phyloP scores from a whole-genome alignment of 2,329 filamentous ascomycete species.

The Aspergillus jensenii region DNA sequence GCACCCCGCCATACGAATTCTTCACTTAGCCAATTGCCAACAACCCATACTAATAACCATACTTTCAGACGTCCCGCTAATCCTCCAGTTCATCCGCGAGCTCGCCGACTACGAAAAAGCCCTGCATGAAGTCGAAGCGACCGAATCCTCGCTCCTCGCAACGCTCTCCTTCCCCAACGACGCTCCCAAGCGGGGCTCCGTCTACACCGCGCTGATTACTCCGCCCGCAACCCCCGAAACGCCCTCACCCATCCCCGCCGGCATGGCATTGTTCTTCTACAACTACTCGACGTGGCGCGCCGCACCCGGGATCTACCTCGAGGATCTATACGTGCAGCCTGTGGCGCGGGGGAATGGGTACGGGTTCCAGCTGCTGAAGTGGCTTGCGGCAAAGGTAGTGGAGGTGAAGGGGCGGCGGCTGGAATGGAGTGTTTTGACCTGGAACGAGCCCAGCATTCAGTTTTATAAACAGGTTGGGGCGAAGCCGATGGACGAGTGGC shows the following conservation, averaged over 20 bases:
- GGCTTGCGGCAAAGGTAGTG: conserved; percentile 76
- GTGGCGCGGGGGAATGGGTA: conserved; percentile 73
- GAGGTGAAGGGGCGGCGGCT: conserved; percentile 71
- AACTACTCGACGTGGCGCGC: conserved; percentile 94
- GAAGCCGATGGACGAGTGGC: conserved; percentile 48
- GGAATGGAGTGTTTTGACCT: conserved; percentile 89
- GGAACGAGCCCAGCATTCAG: conserved; percentile 86
- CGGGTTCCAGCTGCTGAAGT: conserved; percentile 71
- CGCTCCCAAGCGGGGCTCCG: conserved; percentile 55
- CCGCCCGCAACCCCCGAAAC: conserved; percentile 47
- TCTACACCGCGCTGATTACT: conserved; percentile 72
- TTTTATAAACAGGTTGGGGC: conserved; percentile 67
- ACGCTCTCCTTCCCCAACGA: conserved; percentile 75
- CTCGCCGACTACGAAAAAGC: conserved; percentile 87
- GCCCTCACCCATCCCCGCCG: conserved; percentile 51
- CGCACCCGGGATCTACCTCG: conserved; percentile 85
- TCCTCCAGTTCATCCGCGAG: conserved; percentile 78
- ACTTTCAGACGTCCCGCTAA: conserved; percentile 70
- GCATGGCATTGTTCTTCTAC: conserved; percentile 90
- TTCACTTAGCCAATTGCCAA: conserved; percentile 9
- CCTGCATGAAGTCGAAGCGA: conserved; percentile 72
- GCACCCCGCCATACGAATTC: not conserved
- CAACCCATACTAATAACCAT: not conserved
- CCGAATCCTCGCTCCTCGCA: conserved; percentile 65
- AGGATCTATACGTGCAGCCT: conserved; percentile 83